Percentiles rank a stretch among this genome's conserved stretches.
Conservation (phyloP, 805 yeast species). For the Kodamaea leandrae region DNA sequence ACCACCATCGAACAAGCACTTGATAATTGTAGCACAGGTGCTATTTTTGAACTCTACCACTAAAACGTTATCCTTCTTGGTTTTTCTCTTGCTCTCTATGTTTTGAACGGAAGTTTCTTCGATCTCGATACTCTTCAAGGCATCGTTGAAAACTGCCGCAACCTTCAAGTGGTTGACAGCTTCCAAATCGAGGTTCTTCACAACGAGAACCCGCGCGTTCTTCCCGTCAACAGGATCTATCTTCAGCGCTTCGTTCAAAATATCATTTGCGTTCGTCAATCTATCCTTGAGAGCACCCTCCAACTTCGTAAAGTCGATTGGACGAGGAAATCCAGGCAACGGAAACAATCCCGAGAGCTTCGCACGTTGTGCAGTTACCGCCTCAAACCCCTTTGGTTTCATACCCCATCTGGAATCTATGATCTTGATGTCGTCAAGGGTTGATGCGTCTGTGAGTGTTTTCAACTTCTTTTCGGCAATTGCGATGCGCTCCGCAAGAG, state of each 20-base stretch:
- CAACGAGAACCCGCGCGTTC: conserved; percentile 29
- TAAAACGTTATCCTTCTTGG: conserved; percentile 36
- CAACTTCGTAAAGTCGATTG: conserved; percentile 40
- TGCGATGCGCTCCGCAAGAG: conserved; percentile 14
- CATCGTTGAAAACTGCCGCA: conserved; percentile 45
- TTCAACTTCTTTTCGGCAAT: conserved; percentile 25
- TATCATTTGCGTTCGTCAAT: conserved; percentile 26
- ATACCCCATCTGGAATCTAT: conserved; percentile 65
- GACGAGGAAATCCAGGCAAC: conserved; percentile 60
- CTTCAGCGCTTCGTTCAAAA: conserved; percentile 32
- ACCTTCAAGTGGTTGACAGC: conserved; percentile 35
- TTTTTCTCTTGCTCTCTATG: conserved; percentile 33
- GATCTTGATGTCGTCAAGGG: conserved; percentile 53
- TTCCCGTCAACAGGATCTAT: conserved; percentile 41
- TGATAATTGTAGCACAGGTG: conserved; percentile 53
- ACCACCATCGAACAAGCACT: conserved; percentile 42
- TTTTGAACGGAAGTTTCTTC: conserved; percentile 35
- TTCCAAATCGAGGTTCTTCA: conserved; percentile 33
- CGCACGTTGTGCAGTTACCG: conserved; percentile 71
- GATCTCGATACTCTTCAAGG: conserved; percentile 43
- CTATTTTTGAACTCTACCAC: conserved; percentile 52
- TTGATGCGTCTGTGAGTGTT: conserved; percentile 38
- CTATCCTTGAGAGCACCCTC: conserved; percentile 39
- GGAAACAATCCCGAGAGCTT: conserved; percentile 79
- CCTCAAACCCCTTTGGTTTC: conserved; percentile 69